phyloP scores from a whole-genome alignment of 2,329 filamentous ascomycete genomes.

The Diplodia intermedia region DNA sequence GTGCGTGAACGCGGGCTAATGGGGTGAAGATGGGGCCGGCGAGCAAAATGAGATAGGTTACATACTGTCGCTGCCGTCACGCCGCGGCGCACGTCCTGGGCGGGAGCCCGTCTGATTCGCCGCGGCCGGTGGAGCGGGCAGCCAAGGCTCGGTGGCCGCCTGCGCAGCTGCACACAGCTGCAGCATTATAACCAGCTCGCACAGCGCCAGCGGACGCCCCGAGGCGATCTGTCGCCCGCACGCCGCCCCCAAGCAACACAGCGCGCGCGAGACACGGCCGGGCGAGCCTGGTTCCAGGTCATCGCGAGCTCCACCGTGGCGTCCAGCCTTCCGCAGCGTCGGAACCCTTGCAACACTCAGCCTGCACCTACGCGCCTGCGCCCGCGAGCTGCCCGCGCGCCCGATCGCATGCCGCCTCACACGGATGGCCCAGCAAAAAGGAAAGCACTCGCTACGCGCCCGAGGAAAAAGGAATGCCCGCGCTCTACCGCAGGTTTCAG shows the following conservation, averaged over 20 bases:
- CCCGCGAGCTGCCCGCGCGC: conserved; percentile 22
- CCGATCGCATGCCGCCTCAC: conserved; percentile 33
- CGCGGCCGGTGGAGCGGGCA: conserved; percentile 23
- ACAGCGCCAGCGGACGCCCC: conserved; percentile 20
- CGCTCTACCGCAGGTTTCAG: conserved; percentile 33
- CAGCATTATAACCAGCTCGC: conserved; percentile 31
- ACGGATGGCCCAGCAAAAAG: conserved; percentile 28
- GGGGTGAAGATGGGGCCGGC: conserved; percentile 24
- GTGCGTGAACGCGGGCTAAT: background rate
- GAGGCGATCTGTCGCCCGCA: conserved; percentile 28
- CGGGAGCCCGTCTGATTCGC: conserved; percentile 21
- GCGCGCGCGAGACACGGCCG: conserved; percentile 25
- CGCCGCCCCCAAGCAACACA: conserved; percentile 27
- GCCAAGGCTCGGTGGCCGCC: conserved; percentile 23
- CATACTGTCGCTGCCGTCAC: conserved; percentile 27
- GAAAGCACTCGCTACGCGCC: conserved; percentile 27
- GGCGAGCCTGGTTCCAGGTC: conserved; percentile 30
- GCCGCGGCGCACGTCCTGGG: conserved; percentile 22
- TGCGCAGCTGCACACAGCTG: conserved; percentile 23
- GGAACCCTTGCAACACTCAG: conserved; percentile 28
- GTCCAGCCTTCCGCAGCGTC: conserved; percentile 26
- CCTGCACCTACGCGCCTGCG: conserved; percentile 28
- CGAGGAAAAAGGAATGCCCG: conserved; percentile 30
- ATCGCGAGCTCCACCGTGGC: conserved; percentile 31
- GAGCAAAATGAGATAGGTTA: conserved; percentile 29